These are phyloP conservation scores for Apiospora saccharicola DNA, from an alignment of 2,329 filamentous ascomycete genomes.

Conservation along the genomic window DNA sequence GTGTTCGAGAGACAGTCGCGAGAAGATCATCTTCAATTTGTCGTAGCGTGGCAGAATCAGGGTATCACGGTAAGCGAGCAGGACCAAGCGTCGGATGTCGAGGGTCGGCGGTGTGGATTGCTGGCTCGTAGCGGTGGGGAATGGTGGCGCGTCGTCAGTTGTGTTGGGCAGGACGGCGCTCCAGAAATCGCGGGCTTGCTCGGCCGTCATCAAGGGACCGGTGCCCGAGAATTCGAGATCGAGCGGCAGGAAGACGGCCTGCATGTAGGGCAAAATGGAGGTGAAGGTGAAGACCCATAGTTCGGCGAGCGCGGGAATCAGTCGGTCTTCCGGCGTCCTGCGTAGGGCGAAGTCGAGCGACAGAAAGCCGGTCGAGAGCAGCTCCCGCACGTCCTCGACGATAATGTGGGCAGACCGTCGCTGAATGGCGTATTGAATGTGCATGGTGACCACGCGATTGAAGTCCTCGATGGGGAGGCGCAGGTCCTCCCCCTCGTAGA, in stretches of 20 bases:
- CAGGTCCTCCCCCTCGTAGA: slow-evolving; percentile 84
- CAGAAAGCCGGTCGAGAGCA: slow-evolving; percentile 81
- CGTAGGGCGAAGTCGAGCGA: slow-evolving; percentile 85
- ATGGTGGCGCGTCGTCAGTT: slow-evolving; percentile 44
- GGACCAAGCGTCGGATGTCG: slow-evolving; percentile 87
- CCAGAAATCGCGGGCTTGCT: slow-evolving; percentile 92
- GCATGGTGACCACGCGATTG: slow-evolving; percentile 79
- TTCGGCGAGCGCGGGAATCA: slow-evolving; percentile 91
- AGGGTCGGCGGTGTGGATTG: slow-evolving; percentile 50
- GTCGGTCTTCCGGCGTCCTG: slow-evolving; percentile 79
- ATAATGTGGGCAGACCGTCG: slow-evolving; percentile 74
- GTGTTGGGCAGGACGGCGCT: slow-evolving; percentile 65
- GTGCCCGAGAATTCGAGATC: slow-evolving; percentile 92
- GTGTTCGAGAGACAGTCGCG: slow-evolving; percentile 85
- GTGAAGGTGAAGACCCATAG: slow-evolving; percentile 96
- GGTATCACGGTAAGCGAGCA: slow-evolving; percentile 86
- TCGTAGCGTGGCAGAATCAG: slow-evolving; percentile 91
- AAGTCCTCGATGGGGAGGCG: slow-evolving; percentile 84
- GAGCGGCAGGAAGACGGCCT: slow-evolving; percentile 91
- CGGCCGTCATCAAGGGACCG: slow-evolving; percentile 77
- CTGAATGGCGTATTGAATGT: slow-evolving; percentile 80
- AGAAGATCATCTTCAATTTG: slow-evolving; percentile 87
- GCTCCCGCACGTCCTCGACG: slow-evolving; percentile 78
- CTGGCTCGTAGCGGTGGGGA: slow-evolving; percentile 55
- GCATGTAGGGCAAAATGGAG: slow-evolving; percentile 88